A percentile compares a stretch with the other conserved stretches of the same genome.
Evolutionary conservation across 768 basidiomycete species (phyloP).

Genomic region (Tylopilus sp.): DNA sequence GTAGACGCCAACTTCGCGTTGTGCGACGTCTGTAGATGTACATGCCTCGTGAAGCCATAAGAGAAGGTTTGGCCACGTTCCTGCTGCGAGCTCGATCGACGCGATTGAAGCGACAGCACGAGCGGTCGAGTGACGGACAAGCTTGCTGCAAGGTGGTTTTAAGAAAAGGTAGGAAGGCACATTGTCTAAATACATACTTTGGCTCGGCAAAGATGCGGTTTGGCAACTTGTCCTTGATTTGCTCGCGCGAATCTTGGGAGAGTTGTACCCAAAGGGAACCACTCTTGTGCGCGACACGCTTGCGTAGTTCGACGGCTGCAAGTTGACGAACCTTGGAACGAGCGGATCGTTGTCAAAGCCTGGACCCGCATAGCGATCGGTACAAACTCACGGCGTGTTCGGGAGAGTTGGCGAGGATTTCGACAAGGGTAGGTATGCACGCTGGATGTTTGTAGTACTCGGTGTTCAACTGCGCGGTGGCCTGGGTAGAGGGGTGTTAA

Average conservation of each 20-base stretch:
- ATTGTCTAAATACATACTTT: slow-evolving; percentile 48
- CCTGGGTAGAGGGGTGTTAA: slow-evolving; percentile 44
- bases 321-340: slow-evolving; percentile 83
- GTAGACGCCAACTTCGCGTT: slow-evolving; percentile 90
- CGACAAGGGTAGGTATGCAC: slow-evolving; percentile 89
- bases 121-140: slow-evolving; percentile 90
- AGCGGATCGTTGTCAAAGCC: slow-evolving; percentile 3
- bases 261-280: slow-evolving; percentile 80
- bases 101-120: slow-evolving; percentile 94
- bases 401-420: slow-evolving; percentile 82
- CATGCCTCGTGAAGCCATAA: slow-evolving; percentile 84
- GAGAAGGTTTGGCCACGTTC: slow-evolving; percentile 83
- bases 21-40: slow-evolving; percentile 58
- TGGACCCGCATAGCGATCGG: slow-evolving; percentile 7
- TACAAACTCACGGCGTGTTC: slow-evolving; percentile 67
- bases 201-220: slow-evolving; percentile 73
- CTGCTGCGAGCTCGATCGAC: slow-evolving; percentile 74
- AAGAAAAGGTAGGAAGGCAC: background rate
- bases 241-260: slow-evolving; percentile 60
- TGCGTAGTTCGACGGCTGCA: slow-evolving; percentile 93
- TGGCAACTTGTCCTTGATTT: slow-evolving; percentile 84
- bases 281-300: slow-evolving; percentile 79
- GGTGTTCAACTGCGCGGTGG: slow-evolving; percentile 86
- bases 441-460: slow-evolving; percentile 89
- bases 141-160: slow-evolving; percentile 49